Percentiles rank a stretch among this genome's conserved stretches.
Evolutionary conservation across 2,329 filamentous ascomycete species (phyloP).

Genomic region (Ilyonectria sp.): DNA sequence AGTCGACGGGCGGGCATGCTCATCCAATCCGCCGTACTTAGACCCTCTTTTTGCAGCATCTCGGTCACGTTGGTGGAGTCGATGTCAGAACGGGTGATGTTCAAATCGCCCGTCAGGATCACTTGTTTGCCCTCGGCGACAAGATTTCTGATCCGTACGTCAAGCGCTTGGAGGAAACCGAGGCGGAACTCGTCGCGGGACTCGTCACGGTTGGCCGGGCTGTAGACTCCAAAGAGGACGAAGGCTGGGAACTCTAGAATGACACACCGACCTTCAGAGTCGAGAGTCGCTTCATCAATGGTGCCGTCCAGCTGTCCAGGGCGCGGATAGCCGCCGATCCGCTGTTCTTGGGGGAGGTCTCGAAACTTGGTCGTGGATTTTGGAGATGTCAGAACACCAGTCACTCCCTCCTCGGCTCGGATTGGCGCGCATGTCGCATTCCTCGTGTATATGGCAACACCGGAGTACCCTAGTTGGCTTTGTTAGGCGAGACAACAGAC

Average conservation of each 20-base stretch:
- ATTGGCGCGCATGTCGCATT: conserved; percentile 88
- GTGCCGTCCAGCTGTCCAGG: conserved; percentile 74
- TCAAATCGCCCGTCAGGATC: conserved; percentile 89
- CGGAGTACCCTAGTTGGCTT: conserved; percentile 83
- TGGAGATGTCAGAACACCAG: conserved; percentile 83
- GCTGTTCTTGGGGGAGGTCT: conserved; percentile 79
- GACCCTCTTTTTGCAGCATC: conserved; percentile 77
- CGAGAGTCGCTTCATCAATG: conserved; percentile 80
- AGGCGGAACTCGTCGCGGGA: conserved; percentile 86
- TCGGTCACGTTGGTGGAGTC: conserved; percentile 85
- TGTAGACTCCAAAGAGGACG: conserved; percentile 93
- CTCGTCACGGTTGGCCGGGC: conserved; percentile 90
- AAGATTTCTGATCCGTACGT: conserved; percentile 88
- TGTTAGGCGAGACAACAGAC: conserved; percentile 8
- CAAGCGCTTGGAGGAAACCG: conserved; percentile 84
- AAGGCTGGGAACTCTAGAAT: conserved; percentile 95
- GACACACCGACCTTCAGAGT: conserved; percentile 93
- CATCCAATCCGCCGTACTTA: conserved; percentile 80
- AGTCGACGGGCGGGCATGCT: conserved; percentile 80
- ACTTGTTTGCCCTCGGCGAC: conserved; percentile 86
- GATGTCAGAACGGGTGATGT: conserved; percentile 78
- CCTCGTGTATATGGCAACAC: conserved; percentile 95
- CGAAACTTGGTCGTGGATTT: conserved; percentile 80
- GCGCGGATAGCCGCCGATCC: conserved; percentile 91
- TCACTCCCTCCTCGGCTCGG: conserved; percentile 93